Conservation (phyloP, 2,329 filamentous ascomycete genomes). For the Stagonosporopsis tanaceti region DNA sequence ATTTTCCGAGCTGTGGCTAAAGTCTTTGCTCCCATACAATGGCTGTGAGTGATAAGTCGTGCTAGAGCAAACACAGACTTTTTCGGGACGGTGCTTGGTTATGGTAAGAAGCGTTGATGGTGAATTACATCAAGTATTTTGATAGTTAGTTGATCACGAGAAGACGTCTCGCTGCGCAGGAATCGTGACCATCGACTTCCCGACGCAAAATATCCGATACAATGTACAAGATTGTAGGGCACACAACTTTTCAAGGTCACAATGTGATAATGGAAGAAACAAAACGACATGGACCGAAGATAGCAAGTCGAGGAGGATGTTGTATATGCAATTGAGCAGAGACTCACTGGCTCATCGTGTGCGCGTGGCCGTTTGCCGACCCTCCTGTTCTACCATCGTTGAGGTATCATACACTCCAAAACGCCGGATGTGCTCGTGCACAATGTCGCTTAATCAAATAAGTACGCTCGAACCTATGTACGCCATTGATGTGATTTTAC, state of each 20-base stretch:
- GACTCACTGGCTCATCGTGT: neutral
- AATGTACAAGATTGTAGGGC: no score
- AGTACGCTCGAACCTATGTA: constrained; percentile 9
- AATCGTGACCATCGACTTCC: no score
- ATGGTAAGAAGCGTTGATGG: no score
- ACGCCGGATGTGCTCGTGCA: constrained; percentile 6
- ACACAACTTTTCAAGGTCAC: neutral
- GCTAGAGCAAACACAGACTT: no score
- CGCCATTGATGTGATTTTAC: constrained; percentile 5
- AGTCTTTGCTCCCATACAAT: no score
- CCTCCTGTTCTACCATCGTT: neutral
- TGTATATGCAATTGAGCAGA: neutral
- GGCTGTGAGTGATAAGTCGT: no score
- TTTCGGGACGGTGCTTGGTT: no score
- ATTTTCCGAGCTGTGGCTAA: no score
- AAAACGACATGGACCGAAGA: neutral
- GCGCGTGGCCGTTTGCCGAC: neutral
- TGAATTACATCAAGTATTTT: no score
- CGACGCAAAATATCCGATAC: no score
- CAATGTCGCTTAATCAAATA: constrained; percentile 5
- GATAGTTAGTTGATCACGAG: no score
- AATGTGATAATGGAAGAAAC: neutral
- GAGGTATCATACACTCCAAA: constrained; percentile 9
- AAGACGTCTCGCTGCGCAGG: no score
- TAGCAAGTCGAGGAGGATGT: neutral